Percentiles rank a stretch among this genome's conserved stretches.
Conservation (phyloP, 768 basidiomycete genomes). For the Mycena chlorophos region DNA sequence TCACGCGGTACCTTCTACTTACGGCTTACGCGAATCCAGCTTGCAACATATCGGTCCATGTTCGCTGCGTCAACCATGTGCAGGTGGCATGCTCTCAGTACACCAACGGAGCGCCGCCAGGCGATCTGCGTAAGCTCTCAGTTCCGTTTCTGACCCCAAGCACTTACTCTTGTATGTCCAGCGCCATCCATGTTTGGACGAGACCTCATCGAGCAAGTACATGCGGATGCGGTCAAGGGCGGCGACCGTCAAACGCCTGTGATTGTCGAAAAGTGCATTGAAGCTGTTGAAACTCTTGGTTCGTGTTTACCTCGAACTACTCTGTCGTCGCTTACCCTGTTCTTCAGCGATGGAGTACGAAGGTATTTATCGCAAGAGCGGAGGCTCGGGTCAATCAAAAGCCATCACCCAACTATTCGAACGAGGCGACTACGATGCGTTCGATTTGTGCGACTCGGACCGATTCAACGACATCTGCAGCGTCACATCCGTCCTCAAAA, state of each 20-base stretch:
- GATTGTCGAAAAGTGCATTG: conserved; percentile 94
- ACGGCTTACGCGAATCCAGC: conserved; percentile 40
- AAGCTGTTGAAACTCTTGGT: conserved; percentile 88
- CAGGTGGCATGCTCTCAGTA: conserved; percentile 66
- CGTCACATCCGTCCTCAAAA: conserved; percentile 94
- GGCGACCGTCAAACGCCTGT: conserved; percentile 71
- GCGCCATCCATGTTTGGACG: conserved; percentile 93
- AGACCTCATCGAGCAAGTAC: conserved; percentile 82
- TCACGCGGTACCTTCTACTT: conserved; percentile 1
- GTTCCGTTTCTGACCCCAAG: conserved; percentile 1
- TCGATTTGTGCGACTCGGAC: conserved; percentile 84
- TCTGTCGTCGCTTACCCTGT: neutral
- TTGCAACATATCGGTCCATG: conserved; percentile 85
- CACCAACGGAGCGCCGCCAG: conserved; percentile 31
- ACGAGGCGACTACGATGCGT: conserved; percentile 82
- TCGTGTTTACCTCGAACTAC: conserved; percentile 26
- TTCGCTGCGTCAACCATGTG: conserved; percentile 76
- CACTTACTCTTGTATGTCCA: conserved; percentile 31
- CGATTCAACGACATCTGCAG: conserved; percentile 97
- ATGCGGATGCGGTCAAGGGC: conserved; percentile 54
- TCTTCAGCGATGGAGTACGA: conserved; percentile 86
- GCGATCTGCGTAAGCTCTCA: conserved; percentile 41
- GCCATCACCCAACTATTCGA: conserved; percentile 94
- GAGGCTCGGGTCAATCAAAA: conserved; percentile 90
- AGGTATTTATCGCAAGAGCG: conserved; percentile 97